Percentiles rank a stretch among this genome's conserved stretches.
These are phyloP conservation scores for Neurospora sp. DNA, from an alignment of 495 filamentous ascomycete species.

Conservation along the genomic window DNA sequence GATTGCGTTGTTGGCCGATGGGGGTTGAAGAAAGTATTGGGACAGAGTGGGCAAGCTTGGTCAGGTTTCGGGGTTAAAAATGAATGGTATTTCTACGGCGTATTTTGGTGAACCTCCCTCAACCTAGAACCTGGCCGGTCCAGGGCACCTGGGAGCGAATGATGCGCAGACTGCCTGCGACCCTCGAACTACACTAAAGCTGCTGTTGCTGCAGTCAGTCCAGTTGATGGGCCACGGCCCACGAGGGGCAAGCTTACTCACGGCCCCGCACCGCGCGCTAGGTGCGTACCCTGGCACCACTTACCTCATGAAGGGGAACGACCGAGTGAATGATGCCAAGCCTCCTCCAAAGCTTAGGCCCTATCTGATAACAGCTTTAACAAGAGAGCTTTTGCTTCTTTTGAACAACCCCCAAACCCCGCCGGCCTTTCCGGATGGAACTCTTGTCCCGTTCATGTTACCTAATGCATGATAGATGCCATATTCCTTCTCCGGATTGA, in stretches of 20 bases:
- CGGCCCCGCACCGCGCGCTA: constrained; percentile 17
- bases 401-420: neutral
- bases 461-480: neutral
- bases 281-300: constrained; percentile 7
- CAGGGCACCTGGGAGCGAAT: constrained; percentile 6
- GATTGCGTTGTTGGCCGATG: constrained; percentile 5
- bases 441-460: neutral
- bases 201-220: neutral
- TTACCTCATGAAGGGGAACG: neutral
- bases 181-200: neutral
- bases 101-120: constrained; percentile 1
- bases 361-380: neutral
- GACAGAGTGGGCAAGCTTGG: constrained; percentile 8
- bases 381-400: neutral
- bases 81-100: constrained; percentile 23
- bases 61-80: constrained; percentile 21
- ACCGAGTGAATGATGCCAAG: neutral
- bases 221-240: constrained; percentile 10
- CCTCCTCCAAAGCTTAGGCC: neutral
- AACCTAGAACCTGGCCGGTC: neutral
- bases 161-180: constrained; percentile 17
- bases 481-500: neutral
- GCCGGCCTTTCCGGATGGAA: neutral
- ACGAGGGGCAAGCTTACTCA: constrained; percentile 31
- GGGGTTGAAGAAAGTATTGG: constrained; percentile 16